phyloP scores from a whole-genome alignment of 2,329 filamentous ascomycete genomes.

The Pseudogymnoascus sp. region DNA sequence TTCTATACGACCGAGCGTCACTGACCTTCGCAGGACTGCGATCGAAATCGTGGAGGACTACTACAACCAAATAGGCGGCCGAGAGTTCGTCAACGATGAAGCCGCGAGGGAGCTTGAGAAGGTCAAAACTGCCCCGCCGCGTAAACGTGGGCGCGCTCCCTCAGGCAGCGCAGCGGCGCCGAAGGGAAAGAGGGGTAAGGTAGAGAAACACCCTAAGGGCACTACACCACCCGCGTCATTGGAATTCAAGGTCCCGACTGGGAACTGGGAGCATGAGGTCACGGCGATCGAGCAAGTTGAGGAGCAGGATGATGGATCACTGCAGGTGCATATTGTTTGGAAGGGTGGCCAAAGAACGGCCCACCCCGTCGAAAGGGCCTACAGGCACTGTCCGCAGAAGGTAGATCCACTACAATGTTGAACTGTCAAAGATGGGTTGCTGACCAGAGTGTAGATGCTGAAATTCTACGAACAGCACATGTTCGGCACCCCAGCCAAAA shows the following conservation, averaged over 20 bases:
- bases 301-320: conserved; percentile 53
- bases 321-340: conserved; percentile 67
- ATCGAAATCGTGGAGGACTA: conserved; percentile 57
- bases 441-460: conserved; percentile 32
- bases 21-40: conserved; percentile 33
- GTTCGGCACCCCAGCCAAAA: conserved; percentile 19
- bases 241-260: conserved; percentile 58
- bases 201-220: conserved; percentile 38
- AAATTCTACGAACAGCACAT: conserved; percentile 43
- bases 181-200: conserved; percentile 15
- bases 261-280: conserved; percentile 71
- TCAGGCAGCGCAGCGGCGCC: background rate
- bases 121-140: background rate
- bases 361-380: conserved; percentile 59
- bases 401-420: conserved; percentile 32
- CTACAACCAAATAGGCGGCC: conserved; percentile 54
- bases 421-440: background rate
- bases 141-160: background rate
- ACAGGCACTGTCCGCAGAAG: conserved; percentile 72
- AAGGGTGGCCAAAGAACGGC: conserved; percentile 65
- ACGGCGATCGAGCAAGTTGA: conserved; percentile 59
- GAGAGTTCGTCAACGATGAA: conserved; percentile 43
- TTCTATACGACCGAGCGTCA: background rate
- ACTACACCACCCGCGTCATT: conserved; percentile 41
- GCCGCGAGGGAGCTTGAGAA: conserved; percentile 33